Base-by-base conservation (phyloP, 2,329 filamentous ascomycete species). In the Didymellaceae sp. region DNA sequence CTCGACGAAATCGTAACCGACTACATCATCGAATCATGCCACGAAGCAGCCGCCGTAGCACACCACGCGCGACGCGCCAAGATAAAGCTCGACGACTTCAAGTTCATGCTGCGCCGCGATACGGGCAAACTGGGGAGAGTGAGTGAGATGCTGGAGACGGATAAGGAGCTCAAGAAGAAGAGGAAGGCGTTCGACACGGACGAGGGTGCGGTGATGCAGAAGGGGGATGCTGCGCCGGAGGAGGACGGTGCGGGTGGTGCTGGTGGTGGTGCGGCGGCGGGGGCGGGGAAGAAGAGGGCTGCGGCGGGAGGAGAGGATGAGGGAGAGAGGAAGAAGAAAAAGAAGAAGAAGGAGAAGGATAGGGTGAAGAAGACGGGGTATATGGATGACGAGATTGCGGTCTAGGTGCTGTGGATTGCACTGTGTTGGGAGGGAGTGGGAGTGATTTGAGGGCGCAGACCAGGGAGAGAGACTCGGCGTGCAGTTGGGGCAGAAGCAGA, bases 41-140 rank as follows among this genome's bases (percentile, higher is more conserved):
- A 96, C 77, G 88, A 91, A 69, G 93, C 94, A 4, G 90, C 91
- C 4, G 86, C 90, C 34, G 87, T 88, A 44, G 94, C 94, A 0
- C 86, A 90, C 72, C 90, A 96, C 74, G 86, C 89, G 2, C 88
- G 91, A 0, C 89, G 94, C 2, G 90, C 96, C 66, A 99, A 99
- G 77, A 91, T 99, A 76, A 99, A 99, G 74, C 90, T 96, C 66
- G 93, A 97, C 67, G 94, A 99, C 75, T 96, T 99, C 77, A 91
- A 95, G 68, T 99, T 96, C 75, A 91, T 91, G 30, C 84, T 97
- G 62, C 85, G 94, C 24, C 85, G 89, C 58, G 95, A 97, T 67
- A 87, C 89, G 7, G 80, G 84, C 52, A 95, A 96, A 71, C 80
- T 97, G 33, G 94, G 94, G 39, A 86, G 93, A 66, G 91, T 97